Conservation (phyloP, 2,329 filamentous ascomycete genomes). For the Beauveria australis region DNA sequence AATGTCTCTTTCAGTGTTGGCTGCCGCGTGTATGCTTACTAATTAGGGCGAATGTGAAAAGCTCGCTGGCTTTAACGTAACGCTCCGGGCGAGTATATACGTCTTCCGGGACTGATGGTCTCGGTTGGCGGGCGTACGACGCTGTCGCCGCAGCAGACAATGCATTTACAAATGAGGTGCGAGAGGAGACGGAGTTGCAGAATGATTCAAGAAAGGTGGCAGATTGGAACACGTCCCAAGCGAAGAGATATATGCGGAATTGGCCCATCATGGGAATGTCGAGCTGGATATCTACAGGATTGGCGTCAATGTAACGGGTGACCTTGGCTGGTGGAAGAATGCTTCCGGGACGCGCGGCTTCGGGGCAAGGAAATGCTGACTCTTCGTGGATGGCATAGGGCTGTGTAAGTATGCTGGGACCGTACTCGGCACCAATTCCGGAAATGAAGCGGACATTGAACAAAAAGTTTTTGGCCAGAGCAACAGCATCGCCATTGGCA, state of each 20-base stretch:
- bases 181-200: constrained; percentile 43
- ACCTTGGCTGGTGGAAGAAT: constrained; percentile 60
- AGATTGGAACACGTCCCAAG: constrained; percentile 50
- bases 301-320: constrained; percentile 68
- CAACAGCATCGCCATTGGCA: constrained; percentile 52
- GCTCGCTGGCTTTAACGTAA: constrained; percentile 58
- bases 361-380: background rate
- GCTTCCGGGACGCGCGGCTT: constrained; percentile 40
- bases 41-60: constrained; percentile 63
- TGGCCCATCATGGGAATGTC: constrained; percentile 72
- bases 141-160: constrained; percentile 49
- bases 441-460: constrained; percentile 68
- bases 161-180: constrained; percentile 48
- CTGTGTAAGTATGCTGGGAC: constrained; percentile 42
- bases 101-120: constrained; percentile 50
- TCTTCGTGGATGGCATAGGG: constrained; percentile 35
- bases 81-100: constrained; percentile 58
- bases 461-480: constrained; percentile 59
- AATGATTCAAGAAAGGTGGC: constrained; percentile 52
- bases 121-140: constrained; percentile 54
- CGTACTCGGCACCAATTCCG: constrained; percentile 58
- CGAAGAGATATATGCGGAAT: constrained; percentile 67
- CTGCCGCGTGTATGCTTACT: constrained; percentile 36
- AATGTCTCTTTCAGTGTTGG: background rate
- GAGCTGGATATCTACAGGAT: constrained; percentile 68